A percentile compares a stretch with the other conserved stretches of the same genome.
phyloP scores from a whole-genome alignment of 2,329 filamentous ascomycete genomes.

The Knufia fluminis region DNA sequence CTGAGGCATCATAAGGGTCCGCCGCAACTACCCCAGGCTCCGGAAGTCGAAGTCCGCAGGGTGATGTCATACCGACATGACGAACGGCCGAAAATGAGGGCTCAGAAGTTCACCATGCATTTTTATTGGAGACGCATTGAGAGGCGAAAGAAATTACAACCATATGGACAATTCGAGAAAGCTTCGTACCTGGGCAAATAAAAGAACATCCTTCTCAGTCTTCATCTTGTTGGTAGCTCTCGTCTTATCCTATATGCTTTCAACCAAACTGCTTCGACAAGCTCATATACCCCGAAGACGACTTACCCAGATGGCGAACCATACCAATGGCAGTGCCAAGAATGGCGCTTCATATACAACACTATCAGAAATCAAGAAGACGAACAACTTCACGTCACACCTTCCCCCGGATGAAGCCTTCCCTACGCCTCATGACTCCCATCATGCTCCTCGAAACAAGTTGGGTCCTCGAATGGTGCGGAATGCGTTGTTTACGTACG shows the following conservation, averaged over 20 bases:
- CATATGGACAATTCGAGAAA: background rate
- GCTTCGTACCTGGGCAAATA: background rate
- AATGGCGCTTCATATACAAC: constrained; percentile 13
- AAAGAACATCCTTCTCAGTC: background rate
- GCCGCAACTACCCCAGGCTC: background rate
- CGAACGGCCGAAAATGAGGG: background rate
- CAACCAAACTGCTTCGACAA: constrained; percentile 3
- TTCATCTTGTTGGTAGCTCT: no score
- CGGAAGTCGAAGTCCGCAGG: background rate
- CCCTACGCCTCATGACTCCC: constrained; percentile 70
- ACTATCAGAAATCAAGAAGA: constrained; percentile 49
- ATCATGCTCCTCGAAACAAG: constrained; percentile 66
- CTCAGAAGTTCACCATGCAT: no score
- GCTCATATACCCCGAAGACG: constrained; percentile 25
- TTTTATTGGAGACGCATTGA: background rate
- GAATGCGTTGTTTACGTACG: constrained; percentile 79
- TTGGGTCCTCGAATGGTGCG: constrained; percentile 77
- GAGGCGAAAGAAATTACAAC: background rate
- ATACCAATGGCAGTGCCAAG: constrained; percentile 25
- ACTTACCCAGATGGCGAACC: constrained; percentile 38
- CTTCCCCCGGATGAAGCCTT: constrained; percentile 70
- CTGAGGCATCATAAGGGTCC: background rate
- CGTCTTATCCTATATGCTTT: constrained; percentile 8
- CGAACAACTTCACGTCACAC: constrained; percentile 54
- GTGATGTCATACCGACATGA: background rate